Base-by-base conservation (phyloP, 2,329 filamentous ascomycete genomes). In the Arthrobotrys sinensis region DNA sequence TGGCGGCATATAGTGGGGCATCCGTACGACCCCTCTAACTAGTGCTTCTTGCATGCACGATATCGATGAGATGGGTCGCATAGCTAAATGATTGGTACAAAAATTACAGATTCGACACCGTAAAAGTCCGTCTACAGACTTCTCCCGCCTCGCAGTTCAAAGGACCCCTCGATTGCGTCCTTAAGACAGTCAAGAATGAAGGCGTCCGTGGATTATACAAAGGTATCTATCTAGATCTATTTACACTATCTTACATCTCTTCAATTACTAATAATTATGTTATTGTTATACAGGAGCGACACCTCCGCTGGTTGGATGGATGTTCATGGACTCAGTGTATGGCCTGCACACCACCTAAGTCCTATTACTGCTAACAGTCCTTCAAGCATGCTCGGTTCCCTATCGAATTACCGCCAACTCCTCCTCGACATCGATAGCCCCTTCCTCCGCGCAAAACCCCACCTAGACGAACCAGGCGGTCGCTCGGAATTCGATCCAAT, bases 71-170 rank as follows among this genome's bases (percentile, higher is more conserved):
- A 28, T 28, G 24, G 24, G 1, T 40, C 32, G 21, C 16, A 24
- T n/a, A 43, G 19, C 34, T 16, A 43, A 6, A 46, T 55, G 10
- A 11, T 45, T 34, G 36, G 6, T 28, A 32, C 7, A 21, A 69
- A 32, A 14, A 57, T 19, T 38, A 10, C 73, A 88, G 93, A 24
- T 98, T 99, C 86, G 96, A 99, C 85, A 98, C 96, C 0, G 90
- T 99, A 84, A 99, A 99, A 85, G 95, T 98, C 67, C 93, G 96
- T 36, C 87, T 99, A 16, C 96, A 99, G 84, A 98, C 95, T 1
- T 93, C 93, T 34, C 87, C 91, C 81, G 85, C 88, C 57, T 84
- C 90, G 1, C 93, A 92, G 81, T 99, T 99, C 87, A 88, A 87
- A 80, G 96, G 96, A 0, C 94, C 96, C 0, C 84, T 97, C 36